Conservation (phyloP, 164 flowering plant species). For the Kalanchoe fedtschenkoi region DNA sequence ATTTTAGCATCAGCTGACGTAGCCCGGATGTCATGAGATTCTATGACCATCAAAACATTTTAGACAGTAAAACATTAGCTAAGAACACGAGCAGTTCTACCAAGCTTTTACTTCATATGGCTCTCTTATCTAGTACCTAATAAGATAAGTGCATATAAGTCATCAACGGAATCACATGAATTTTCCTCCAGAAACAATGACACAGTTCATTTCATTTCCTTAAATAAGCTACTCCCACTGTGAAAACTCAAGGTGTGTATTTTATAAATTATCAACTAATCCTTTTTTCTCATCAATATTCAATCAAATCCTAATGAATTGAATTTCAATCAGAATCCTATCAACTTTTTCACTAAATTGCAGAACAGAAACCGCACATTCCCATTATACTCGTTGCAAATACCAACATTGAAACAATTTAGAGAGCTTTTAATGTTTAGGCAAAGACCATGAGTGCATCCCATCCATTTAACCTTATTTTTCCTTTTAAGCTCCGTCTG, state of each 20-base stretch:
- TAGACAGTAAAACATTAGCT: neutral
- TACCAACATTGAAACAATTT: too few species aligned
- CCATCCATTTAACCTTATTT: too few species aligned
- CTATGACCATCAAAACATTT: neutral
- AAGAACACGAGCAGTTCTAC: slow-evolving; percentile 20
- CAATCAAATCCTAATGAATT: too few species aligned
- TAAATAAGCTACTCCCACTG: neutral
- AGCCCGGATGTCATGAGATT: slow-evolving; percentile 33
- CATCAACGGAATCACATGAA: neutral
- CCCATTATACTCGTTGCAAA: too few species aligned
- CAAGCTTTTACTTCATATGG: slow-evolving; percentile 92
- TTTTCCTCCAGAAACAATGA: neutral
- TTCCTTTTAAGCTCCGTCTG: too few species aligned
- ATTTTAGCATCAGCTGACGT: slow-evolving; percentile 55
- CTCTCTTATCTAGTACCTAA: slow-evolving; percentile 67
- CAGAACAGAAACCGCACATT: too few species aligned
- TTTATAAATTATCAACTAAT: neutral
- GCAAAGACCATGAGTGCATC: too few species aligned
- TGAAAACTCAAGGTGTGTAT: neutral
- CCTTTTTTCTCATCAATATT: too few species aligned
- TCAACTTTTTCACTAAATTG: too few species aligned
- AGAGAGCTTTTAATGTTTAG: too few species aligned
- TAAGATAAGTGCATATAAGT: neutral
- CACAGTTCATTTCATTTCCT: neutral
- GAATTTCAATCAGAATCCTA: too few species aligned